Conservation (phyloP, 1,284 basidiomycete species). For the Leccinum huronense region DNA sequence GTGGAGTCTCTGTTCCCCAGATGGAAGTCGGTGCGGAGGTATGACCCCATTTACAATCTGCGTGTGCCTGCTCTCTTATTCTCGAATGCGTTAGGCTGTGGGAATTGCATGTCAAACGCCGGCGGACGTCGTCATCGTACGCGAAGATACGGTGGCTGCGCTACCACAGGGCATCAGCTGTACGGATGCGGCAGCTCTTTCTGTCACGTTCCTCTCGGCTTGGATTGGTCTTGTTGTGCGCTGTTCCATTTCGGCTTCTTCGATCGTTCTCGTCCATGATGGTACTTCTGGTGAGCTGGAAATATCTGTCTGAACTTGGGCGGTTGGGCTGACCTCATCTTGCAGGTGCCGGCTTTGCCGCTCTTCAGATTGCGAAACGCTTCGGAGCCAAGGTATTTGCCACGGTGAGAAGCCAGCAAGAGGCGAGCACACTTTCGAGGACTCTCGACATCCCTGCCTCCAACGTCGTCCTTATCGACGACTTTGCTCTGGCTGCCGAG, state of each 20-base stretch:
- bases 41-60: background rate
- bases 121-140: slow-evolving; percentile 15
- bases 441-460: slow-evolving; percentile 13
- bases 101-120: slow-evolving; percentile 19
- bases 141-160: slow-evolving; percentile 17
- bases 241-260: slow-evolving; percentile 22
- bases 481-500: slow-evolving; percentile 12
- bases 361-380: slow-evolving; percentile 24
- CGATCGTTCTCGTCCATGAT: slow-evolving; percentile 31
- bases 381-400: slow-evolving; percentile 22
- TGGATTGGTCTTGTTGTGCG: slow-evolving; percentile 30
- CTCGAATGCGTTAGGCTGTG: slow-evolving; percentile 13
- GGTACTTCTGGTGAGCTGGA: slow-evolving; percentile 23
- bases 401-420: slow-evolving; percentile 18
- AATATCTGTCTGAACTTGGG: background rate
- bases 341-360: slow-evolving; percentile 22
- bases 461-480: slow-evolving; percentile 15
- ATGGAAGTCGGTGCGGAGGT: slow-evolving; percentile 17
- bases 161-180: slow-evolving; percentile 18
- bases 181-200: slow-evolving; percentile 23
- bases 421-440: slow-evolving; percentile 17
- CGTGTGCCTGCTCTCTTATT: background rate
- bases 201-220: slow-evolving; percentile 25
- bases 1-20: slow-evolving; percentile 7
- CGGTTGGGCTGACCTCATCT: slow-evolving; percentile 10